Evolutionary conservation across 2,329 filamentous ascomycete genomes (phyloP).

Genomic region (Cylindrodendrum hubeiense): DNA sequence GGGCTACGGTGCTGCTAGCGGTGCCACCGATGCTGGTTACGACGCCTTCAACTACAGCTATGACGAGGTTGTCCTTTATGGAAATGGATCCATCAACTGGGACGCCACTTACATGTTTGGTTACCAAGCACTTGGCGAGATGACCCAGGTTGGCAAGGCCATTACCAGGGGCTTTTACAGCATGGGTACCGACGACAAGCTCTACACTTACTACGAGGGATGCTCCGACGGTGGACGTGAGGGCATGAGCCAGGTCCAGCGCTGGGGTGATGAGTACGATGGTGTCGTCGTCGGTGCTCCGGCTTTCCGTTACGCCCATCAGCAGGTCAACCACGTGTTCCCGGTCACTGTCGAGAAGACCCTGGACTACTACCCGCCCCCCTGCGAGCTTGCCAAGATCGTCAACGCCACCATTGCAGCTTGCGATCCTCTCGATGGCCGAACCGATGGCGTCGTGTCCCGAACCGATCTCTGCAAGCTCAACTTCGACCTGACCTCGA

Average conservation of each 20-base stretch:
- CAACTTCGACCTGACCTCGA: constrained; percentile 47
- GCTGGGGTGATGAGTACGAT: constrained; percentile 34
- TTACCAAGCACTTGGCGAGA: constrained; percentile 65
- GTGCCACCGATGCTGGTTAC: constrained; percentile 58
- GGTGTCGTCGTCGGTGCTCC: constrained; percentile 33
- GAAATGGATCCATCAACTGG: constrained; percentile 66
- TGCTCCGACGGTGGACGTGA: constrained; percentile 63
- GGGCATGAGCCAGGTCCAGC: constrained; percentile 47
- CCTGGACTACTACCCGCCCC: constrained; percentile 50
- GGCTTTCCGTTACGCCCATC: constrained; percentile 50
- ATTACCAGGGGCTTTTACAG: constrained; percentile 57
- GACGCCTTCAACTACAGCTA: constrained; percentile 54
- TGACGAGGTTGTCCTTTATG: constrained; percentile 54
- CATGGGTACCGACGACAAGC: constrained; percentile 31
- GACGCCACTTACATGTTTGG: constrained; percentile 62
- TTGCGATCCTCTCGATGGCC: constrained; percentile 68
- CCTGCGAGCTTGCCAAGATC: constrained; percentile 62
- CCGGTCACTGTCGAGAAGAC: constrained; percentile 53
- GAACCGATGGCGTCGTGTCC: constrained; percentile 64
- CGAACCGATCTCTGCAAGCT: constrained; percentile 47
- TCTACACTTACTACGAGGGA: constrained; percentile 66
- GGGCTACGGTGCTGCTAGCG: constrained; percentile 54
- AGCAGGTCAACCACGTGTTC: constrained; percentile 57
- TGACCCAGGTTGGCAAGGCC: constrained; percentile 57
- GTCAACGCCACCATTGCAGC: constrained; percentile 65